A percentile compares a stretch with the other conserved stretches of the same genome.
Conservation (phyloP, 768 basidiomycete genomes). For the Rhodocollybia butyracea region DNA sequence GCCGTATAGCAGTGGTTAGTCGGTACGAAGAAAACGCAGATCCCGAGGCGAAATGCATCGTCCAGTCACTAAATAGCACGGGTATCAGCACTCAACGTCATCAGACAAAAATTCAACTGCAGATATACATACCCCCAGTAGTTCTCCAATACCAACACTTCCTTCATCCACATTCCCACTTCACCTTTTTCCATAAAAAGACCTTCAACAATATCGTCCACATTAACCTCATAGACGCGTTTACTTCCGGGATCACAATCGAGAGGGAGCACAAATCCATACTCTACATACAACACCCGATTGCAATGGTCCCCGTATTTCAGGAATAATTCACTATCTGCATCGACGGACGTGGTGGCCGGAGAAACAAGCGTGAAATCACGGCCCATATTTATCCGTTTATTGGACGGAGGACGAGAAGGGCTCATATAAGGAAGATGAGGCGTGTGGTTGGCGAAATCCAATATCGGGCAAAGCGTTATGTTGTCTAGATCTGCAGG, state of each 20-base stretch:
- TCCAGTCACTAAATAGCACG: constrained; percentile 69
- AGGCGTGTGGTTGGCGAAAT: constrained; percentile 81
- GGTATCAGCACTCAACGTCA: too few species aligned
- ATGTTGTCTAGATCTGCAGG: constrained; percentile 68
- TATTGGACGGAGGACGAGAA: constrained; percentile 21
- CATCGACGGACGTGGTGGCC: constrained; percentile 31
- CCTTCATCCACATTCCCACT: constrained; percentile 45
- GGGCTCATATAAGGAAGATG: constrained; percentile 3
- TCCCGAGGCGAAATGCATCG: constrained; percentile 55
- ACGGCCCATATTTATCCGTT: constrained; percentile 34
- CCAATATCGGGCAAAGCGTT: constrained; percentile 85
- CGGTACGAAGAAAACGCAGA: constrained; percentile 80
- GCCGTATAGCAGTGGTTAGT: constrained; percentile 65
- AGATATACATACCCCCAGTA: constrained; percentile 76
- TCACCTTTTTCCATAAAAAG: constrained; percentile 43
- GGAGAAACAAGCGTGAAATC: constrained; percentile 53
- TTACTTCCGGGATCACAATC: constrained; percentile 23
- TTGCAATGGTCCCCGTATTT: constrained; percentile 83
- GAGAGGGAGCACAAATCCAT: constrained; percentile 68
- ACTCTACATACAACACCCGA: constrained; percentile 77
- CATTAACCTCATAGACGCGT: constrained; percentile 54
- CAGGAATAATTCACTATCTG: constrained; percentile 69
- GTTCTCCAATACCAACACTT: constrained; percentile 52
- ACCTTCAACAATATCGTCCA: constrained; percentile 51
- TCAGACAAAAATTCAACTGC: background rate